These are phyloP conservation scores for Eutrema heterophyllum DNA, from an alignment of 345 rosid genomes.

Conservation along the genomic window DNA sequence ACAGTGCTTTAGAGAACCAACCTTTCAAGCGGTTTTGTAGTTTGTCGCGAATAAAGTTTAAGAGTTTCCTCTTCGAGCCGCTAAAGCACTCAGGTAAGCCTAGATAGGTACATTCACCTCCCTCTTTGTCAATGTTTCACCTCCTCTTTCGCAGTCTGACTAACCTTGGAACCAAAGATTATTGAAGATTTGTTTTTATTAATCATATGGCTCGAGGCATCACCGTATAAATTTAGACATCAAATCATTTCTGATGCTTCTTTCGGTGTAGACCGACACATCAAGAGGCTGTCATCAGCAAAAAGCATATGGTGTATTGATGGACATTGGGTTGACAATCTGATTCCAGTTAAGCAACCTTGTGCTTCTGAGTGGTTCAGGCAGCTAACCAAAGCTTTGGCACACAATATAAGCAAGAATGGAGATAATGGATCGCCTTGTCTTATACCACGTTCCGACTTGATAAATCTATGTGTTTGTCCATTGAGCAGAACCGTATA, in stretches of 20 bases:
- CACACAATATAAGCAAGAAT: neutral
- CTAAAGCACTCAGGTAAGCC: neutral
- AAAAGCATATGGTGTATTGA: neutral
- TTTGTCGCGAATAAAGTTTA: neutral
- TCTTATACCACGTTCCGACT: neutral
- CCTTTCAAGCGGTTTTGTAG: neutral
- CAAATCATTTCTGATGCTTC: too few relatives aligned
- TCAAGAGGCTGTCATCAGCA: neutral
- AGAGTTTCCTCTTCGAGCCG: neutral
- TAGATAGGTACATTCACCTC: neutral
- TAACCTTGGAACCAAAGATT: too few relatives aligned
- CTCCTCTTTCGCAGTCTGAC: too few relatives aligned
- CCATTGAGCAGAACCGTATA: too few relatives aligned
- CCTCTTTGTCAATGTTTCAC: too few relatives aligned
- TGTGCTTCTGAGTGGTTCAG: neutral
- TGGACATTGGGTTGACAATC: neutral
- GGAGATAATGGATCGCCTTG: neutral
- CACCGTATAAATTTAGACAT: neutral
- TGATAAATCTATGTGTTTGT: neutral
- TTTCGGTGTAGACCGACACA: neutral
- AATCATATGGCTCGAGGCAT: neutral
- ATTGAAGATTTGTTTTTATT: too few relatives aligned
- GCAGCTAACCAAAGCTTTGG: neutral
- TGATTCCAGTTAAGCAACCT: rapidly evolving
- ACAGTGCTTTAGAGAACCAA: neutral